Conservation (phyloP, 805 yeast species). For the Candida nitratophila region DNA sequence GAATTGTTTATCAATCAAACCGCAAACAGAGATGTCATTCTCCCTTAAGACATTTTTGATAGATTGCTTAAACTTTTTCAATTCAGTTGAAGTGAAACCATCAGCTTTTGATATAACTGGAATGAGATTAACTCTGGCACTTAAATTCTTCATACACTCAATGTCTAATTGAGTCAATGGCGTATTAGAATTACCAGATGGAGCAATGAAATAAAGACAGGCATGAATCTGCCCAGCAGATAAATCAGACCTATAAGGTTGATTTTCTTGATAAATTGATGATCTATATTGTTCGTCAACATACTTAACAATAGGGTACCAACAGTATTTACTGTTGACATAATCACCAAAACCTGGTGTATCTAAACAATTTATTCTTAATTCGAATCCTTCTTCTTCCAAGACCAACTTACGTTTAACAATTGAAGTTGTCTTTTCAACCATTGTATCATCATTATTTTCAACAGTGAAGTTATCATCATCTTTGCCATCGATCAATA, state of each 20-base stretch:
- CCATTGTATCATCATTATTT: conserved; percentile 34
- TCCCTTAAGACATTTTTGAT: conserved; percentile 43
- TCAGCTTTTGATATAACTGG: conserved; percentile 84
- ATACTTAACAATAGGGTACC: conserved; percentile 63
- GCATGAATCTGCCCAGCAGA: conserved; percentile 73
- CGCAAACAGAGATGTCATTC: conserved; percentile 55
- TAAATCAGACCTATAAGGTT: conserved; percentile 49
- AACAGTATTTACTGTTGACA: conserved; percentile 57
- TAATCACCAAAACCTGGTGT: conserved; percentile 74
- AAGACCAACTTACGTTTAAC: conserved; percentile 39
- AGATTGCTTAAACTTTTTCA: conserved; percentile 43
- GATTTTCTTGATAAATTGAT: conserved; percentile 69
- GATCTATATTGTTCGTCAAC: conserved; percentile 74
- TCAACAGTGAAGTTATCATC: conserved; percentile 16
- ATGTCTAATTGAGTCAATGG: conserved; percentile 62
- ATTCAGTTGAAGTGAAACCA: conserved; percentile 53
- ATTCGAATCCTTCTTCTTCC: conserved; percentile 50
- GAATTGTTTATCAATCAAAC: conserved; percentile 31
- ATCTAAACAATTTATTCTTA: conserved; percentile 58
- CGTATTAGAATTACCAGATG: conserved; percentile 39
- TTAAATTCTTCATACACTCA: conserved; percentile 62
- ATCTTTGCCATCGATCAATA: conserved; percentile 20
- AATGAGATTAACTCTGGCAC: conserved; percentile 68
- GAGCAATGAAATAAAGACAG: conserved; percentile 75
- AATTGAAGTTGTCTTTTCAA: conserved; percentile 28